These are phyloP conservation scores for Trifolium repens DNA, from an alignment of 306 rosid genomes.

Conservation along the genomic window DNA sequence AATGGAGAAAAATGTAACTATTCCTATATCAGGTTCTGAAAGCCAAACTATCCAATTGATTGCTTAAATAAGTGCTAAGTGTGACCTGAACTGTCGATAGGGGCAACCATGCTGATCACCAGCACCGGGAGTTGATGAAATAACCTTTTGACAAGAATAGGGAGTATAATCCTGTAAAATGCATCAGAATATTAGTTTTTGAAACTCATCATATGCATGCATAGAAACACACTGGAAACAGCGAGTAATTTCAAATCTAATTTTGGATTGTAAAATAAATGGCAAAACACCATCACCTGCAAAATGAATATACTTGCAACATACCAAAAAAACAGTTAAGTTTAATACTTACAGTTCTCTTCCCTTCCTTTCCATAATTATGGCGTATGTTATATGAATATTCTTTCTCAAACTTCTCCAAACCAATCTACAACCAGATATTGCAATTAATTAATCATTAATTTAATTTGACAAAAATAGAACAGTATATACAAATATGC, in stretches of 20 bases:
- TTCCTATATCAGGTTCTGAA: conserved; percentile 8
- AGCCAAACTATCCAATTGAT: conserved; percentile 16
- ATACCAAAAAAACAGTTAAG: conserved; percentile 30
- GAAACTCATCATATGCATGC: conserved; percentile 36
- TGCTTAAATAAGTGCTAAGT: conserved; percentile 29
- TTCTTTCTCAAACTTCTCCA: conserved; percentile 93
- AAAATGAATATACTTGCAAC: conserved; percentile 15
- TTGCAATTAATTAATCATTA: conserved; percentile 31
- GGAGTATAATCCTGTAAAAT: conserved; percentile 85
- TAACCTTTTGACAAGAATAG: conserved; percentile 82
- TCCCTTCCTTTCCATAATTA: conserved; percentile 93
- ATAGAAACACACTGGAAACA: conserved; percentile 31
- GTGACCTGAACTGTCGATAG: conserved; percentile 92
- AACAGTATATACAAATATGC: conserved; percentile 3
- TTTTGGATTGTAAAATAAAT: conserved; percentile 32
- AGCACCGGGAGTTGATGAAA: conserved; percentile 79
- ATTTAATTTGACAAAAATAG: conserved; percentile 32
- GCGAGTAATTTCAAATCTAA: conserved; percentile 14
- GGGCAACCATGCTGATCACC: conserved; percentile 99
- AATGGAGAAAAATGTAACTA: conserved; percentile 1
- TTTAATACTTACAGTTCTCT: conserved; percentile 78
- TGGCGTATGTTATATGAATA: conserved; percentile 84
- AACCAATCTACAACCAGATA: conserved; percentile 70
- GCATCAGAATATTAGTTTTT: conserved; percentile 36
- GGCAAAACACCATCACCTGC: conserved; percentile 21